Conservation (phyloP, 768 basidiomycete genomes). For the Lactarius hatsudake region DNA sequence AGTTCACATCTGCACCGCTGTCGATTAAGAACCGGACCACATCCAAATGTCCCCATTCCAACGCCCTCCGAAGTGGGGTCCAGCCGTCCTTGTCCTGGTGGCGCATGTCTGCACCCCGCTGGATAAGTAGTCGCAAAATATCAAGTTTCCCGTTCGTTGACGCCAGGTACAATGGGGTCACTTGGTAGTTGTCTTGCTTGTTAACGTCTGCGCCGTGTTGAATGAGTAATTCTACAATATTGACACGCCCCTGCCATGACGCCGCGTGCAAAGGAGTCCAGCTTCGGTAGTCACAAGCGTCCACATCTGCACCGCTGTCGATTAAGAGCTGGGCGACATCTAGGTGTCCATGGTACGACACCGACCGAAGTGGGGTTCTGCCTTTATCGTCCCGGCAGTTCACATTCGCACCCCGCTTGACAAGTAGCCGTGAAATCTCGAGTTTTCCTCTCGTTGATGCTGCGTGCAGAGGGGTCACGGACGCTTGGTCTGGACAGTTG, state of each 20-base stretch:
- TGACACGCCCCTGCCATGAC: not conserved
- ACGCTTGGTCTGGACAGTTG: not conserved
- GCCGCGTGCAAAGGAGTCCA: not conserved
- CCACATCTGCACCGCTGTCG: no score
- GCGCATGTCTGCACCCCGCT: not conserved
- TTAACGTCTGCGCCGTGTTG: not conserved
- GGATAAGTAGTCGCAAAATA: not conserved
- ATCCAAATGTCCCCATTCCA: no score
- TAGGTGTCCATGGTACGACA: fast-evolving
- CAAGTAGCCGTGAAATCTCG: no score
- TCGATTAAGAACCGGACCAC: not conserved
- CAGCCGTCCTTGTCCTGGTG: no score
- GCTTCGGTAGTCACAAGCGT: no score
- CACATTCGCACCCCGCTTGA: no score
- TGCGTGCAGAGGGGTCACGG: no score
- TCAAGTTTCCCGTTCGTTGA: not conserved
- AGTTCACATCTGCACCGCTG: not conserved
- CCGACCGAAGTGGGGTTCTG: no score
- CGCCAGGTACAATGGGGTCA: not conserved
- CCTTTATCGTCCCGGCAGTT: fast-evolving
- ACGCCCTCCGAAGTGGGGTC: no score
- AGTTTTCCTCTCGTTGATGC: no score
- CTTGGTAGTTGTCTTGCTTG: not conserved
- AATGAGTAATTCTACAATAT: not conserved
- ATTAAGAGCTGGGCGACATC: no score